A percentile compares a stretch with the other conserved stretches of the same genome.
Evolutionary conservation across 495 filamentous ascomycete genomes (phyloP).

Genomic region (Penicillium crystallinum): DNA sequence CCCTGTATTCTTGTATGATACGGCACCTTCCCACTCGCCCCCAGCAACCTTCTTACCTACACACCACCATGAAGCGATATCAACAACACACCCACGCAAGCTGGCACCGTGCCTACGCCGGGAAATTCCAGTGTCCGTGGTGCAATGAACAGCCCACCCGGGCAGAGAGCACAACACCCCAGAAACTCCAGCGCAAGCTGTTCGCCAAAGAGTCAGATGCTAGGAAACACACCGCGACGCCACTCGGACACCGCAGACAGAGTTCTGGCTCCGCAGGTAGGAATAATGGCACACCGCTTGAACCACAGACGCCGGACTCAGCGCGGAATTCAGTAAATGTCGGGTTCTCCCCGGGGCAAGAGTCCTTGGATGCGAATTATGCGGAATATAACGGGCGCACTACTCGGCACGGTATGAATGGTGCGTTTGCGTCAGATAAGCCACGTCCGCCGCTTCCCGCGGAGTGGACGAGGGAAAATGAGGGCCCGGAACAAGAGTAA

Average conservation of each 20-base stretch:
- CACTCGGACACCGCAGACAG: neutral
- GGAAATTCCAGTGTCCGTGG: constrained; percentile 2
- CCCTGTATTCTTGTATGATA: neutral
- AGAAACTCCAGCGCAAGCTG: neutral
- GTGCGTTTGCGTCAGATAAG: neutral
- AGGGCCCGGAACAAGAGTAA: neutral
- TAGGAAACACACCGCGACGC: neutral
- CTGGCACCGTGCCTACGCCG: constrained; percentile 6
- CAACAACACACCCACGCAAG: constrained; percentile 6
- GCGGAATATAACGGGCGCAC: neutral
- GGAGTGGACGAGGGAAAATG: neutral
- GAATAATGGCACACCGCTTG: neutral
- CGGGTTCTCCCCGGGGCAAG: neutral
- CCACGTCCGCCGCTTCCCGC: constrained; percentile 1
- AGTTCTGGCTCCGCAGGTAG: neutral
- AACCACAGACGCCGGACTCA: neutral
- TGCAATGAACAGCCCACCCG: neutral
- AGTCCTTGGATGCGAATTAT: neutral
- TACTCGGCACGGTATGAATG: neutral
- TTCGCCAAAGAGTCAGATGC: neutral
- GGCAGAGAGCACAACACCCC: neutral
- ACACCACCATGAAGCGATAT: constrained; percentile 2
- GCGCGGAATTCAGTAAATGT: neutral
- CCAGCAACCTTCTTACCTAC: neutral
- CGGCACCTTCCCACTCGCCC: no score